Conservation (phyloP, 2,329 filamentous ascomycete genomes). For the Cercospora janseana region DNA sequence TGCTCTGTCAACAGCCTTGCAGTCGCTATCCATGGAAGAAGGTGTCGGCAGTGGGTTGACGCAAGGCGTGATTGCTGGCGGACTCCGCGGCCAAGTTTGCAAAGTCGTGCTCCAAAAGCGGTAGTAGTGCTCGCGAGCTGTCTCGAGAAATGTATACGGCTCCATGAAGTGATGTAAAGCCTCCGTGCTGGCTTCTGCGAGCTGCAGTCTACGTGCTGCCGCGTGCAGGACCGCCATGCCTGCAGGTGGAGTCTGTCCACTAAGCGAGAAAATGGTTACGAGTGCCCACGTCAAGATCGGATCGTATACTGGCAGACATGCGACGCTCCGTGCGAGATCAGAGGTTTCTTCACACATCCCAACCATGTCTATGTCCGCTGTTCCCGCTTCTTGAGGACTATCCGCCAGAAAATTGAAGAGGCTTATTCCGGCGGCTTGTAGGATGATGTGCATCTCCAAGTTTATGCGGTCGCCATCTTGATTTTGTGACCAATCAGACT, state of each 20-base stretch:
- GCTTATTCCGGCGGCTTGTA: slow-evolving; percentile 18
- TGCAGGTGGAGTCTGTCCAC: slow-evolving; percentile 5
- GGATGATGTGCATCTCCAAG: slow-evolving; percentile 20
- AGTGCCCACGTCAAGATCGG: slow-evolving; percentile 20
- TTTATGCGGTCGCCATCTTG: slow-evolving; percentile 19
- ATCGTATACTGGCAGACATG: slow-evolving; percentile 15
- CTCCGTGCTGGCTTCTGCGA: slow-evolving; percentile 15
- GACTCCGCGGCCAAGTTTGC: not conserved
- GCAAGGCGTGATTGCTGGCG: too few species aligned
- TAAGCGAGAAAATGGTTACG: slow-evolving; percentile 19
- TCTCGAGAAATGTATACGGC: slow-evolving; percentile 19
- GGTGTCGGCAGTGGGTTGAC: too few species aligned
- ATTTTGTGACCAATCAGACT: slow-evolving; percentile 6
- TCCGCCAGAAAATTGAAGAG: slow-evolving; percentile 17
- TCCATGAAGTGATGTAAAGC: too few species aligned
- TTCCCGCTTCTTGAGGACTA: slow-evolving; percentile 8
- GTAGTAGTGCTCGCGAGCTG: slow-evolving; percentile 16
- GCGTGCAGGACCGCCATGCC: slow-evolving; percentile 13
- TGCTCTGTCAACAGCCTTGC: too few species aligned
- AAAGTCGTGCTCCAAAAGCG: not conserved
- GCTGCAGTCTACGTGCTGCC: slow-evolving; percentile 5
- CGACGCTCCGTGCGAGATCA: slow-evolving; percentile 16
- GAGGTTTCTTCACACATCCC: slow-evolving; percentile 19
- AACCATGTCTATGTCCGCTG: slow-evolving; percentile 15
- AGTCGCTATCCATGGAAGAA: too few species aligned